Evolutionary conservation across 495 filamentous ascomycete species (phyloP).

Genomic region (Aspergillus olivimuriae): DNA sequence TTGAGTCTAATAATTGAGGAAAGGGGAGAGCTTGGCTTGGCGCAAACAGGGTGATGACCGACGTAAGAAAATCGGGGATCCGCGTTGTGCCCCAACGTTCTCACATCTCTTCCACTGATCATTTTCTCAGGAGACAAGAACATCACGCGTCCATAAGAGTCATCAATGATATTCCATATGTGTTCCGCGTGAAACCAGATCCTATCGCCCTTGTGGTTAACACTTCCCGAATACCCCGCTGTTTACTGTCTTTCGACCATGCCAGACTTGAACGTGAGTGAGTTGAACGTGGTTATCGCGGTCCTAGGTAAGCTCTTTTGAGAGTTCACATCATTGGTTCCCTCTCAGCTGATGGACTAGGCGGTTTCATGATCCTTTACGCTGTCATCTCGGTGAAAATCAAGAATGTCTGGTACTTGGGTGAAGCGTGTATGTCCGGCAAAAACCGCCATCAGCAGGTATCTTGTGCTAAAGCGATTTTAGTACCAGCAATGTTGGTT

Average conservation of each 20-base stretch:
- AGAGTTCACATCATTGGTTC: background rate
- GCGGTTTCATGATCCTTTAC: conserved; percentile 3
- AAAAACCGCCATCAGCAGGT: background rate
- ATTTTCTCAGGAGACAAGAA: no score
- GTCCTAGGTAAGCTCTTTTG: background rate
- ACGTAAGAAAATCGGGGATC: no score
- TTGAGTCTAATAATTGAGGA: no score
- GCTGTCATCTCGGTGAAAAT: conserved; percentile 5
- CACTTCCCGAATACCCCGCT: background rate
- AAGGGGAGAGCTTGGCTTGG: no score
- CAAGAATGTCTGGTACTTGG: conserved; percentile 4
- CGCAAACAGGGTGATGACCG: no score
- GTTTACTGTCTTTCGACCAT: background rate
- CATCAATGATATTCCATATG: no score
- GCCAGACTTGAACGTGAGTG: conserved; percentile 4
- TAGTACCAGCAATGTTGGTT: conserved; percentile 3
- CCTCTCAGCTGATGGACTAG: background rate
- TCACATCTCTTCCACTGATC: no score
- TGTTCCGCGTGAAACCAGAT: no score
- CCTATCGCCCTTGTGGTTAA: background rate
- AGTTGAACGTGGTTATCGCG: conserved; percentile 4
- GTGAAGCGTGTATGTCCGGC: conserved; percentile 3
- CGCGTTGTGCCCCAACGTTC: no score
- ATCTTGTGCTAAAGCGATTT: background rate
- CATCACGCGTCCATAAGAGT: no score